Percentiles rank a stretch among this genome's conserved stretches.
These are phyloP conservation scores for Salix viminalis DNA, from an alignment of 345 rosid genomes.

Conservation along the genomic window DNA sequence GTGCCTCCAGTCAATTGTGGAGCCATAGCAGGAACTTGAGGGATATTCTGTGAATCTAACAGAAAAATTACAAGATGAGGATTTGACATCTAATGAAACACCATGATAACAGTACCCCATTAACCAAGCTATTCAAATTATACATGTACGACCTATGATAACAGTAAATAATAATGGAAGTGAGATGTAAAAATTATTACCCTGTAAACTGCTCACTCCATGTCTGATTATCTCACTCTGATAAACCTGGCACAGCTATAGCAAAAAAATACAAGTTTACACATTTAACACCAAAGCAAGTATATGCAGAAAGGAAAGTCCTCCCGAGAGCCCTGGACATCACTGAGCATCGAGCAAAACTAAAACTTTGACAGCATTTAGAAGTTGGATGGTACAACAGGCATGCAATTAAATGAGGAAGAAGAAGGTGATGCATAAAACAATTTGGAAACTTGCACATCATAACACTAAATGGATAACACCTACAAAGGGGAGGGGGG, in stretches of 20 bases:
- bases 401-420: background rate
- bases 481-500: background rate
- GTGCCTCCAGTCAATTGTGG: conserved; percentile 30
- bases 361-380: background rate
- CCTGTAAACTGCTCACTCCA: conserved; percentile 37
- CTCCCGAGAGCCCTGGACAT: background rate
- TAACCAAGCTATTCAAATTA: background rate
- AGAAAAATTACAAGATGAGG: conserved; percentile 11
- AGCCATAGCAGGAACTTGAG: conserved; percentile 33
- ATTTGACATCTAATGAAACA: background rate
- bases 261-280: conserved; percentile 10
- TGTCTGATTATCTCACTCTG: conserved; percentile 26
- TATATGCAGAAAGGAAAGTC: conserved; percentile 1
- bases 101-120: background rate
- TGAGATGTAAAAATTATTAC: conserved; percentile 31
- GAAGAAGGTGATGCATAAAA: background rate
- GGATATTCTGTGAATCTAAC: conserved; percentile 41
- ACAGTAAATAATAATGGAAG: conserved; percentile 6
- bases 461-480: background rate
- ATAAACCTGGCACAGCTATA: conserved; percentile 32
- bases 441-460: background rate
- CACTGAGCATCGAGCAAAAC: background rate
- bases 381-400: background rate
- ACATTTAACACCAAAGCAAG: background rate
- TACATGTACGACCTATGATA: background rate